phyloP scores from a whole-genome alignment of 257 asterid genomes.

The Solanum clarkiae region DNA sequence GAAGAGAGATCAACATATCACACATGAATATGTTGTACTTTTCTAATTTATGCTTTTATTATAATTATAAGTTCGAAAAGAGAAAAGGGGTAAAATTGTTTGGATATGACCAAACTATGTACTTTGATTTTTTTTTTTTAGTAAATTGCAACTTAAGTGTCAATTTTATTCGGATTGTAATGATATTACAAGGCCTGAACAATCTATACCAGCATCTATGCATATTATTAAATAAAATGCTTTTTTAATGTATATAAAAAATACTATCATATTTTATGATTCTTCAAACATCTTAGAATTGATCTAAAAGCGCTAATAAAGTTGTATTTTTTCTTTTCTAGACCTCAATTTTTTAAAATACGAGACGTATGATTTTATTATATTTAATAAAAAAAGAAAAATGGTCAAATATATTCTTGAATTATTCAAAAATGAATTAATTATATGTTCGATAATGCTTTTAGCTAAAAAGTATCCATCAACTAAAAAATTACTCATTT shows the following conservation, averaged over 20 bases:
- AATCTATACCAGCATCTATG: too few species aligned
- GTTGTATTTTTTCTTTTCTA: neutral
- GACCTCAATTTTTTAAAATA: neutral
- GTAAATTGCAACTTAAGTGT: neutral
- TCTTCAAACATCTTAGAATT: neutral
- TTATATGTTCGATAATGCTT: neutral
- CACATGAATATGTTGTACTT: neutral
- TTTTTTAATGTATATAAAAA: rapidly evolving
- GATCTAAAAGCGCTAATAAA: neutral
- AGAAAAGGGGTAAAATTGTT: too few species aligned
- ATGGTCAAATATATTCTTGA: neutral
- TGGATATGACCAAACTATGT: neutral
- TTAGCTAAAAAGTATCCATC: too few species aligned
- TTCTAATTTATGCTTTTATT: neutral
- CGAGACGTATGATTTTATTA: neutral
- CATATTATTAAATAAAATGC: too few species aligned
- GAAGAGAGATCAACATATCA: neutral
- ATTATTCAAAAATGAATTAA: neutral
- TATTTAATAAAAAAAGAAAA: neutral
- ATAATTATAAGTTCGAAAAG: neutral
- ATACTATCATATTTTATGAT: neutral
- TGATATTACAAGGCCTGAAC: too few species aligned
- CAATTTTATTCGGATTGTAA: too few species aligned
- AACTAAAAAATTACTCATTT: too few species aligned
- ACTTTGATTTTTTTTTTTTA: neutral